Evolutionary conservation across 2,329 filamentous ascomycete genomes (phyloP).

Genomic region (Corinectria fuckeliana): DNA sequence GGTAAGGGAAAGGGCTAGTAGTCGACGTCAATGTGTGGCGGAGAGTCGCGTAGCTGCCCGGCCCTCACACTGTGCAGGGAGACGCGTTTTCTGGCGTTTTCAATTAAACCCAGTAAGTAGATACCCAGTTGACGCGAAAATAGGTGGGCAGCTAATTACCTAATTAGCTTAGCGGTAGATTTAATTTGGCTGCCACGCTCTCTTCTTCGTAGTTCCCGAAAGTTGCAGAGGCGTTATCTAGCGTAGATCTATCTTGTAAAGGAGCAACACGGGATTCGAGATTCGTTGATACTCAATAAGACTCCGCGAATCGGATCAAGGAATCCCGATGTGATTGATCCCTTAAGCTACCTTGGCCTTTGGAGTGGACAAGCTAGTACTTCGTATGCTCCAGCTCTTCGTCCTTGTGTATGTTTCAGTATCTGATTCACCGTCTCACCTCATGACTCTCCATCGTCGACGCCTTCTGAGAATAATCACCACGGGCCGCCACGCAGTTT

Average conservation of each 20-base stretch:
- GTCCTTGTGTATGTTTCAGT: too few species aligned
- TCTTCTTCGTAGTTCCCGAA: too few species aligned
- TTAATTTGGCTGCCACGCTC: too few species aligned
- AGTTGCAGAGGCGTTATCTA: too few species aligned
- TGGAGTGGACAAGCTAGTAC: background rate
- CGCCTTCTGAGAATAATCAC: background rate
- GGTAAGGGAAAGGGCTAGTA: conserved; percentile 16
- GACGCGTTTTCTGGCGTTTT: conserved; percentile 37
- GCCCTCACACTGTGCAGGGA: conserved; percentile 31
- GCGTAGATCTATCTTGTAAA: too few species aligned
- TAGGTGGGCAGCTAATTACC: background rate
- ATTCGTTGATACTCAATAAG: too few species aligned
- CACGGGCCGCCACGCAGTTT: background rate
- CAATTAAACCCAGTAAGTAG: conserved; percentile 38
- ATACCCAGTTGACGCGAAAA: conserved; percentile 39
- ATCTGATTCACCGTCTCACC: background rate
- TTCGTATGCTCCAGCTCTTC: too few species aligned
- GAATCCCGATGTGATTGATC: background rate
- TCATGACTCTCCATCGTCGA: background rate
- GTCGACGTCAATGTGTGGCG: conserved; percentile 19
- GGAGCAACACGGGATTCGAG: background rate
- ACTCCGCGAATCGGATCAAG: background rate
- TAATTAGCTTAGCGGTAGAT: too few species aligned
- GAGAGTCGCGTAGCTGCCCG: conserved; percentile 31
- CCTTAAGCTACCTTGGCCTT: background rate